Conservation (phyloP, 2,329 filamentous ascomycete genomes). For the Penicillium hesseltinei region DNA sequence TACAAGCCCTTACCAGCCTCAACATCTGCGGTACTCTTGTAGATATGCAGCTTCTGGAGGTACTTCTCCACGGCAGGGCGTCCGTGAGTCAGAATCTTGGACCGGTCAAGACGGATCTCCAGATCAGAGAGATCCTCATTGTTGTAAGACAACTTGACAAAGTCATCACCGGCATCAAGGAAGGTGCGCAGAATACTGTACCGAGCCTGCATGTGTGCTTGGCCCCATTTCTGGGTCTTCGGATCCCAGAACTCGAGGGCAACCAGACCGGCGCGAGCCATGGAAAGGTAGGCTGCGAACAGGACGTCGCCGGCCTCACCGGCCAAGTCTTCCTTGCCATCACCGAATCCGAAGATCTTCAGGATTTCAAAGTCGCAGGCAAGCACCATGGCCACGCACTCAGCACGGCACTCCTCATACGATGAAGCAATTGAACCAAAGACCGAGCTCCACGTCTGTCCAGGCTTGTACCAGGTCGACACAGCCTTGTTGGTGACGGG, state of each 20-base stretch:
- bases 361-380: conserved; percentile 85
- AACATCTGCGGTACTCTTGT: conserved; percentile 85
- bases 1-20: conserved; percentile 76
- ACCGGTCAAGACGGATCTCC: conserved; percentile 77
- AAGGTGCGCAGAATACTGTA: conserved; percentile 78
- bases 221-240: conserved; percentile 86
- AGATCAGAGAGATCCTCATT: conserved; percentile 75
- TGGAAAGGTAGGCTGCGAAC: conserved; percentile 82
- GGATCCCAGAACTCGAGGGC: conserved; percentile 95
- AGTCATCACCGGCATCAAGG: conserved; percentile 79
- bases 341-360: conserved; percentile 86
- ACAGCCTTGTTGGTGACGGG: conserved; percentile 76
- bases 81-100: conserved; percentile 80
- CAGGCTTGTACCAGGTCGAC: conserved; percentile 86
- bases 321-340: conserved; percentile 70
- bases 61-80: conserved; percentile 81
- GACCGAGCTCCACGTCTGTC: conserved; percentile 90
- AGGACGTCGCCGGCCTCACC: conserved; percentile 81
- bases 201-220: conserved; percentile 86
- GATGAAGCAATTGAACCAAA: conserved; percentile 84
- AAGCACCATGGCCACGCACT: conserved; percentile 89
- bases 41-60: conserved; percentile 87
- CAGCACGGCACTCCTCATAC: conserved; percentile 93
- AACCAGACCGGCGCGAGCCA: conserved; percentile 88
- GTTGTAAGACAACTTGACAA: conserved; percentile 77